Evolutionary conservation across 164 flowering plant species (phyloP).

Genomic region (Liriodendron chinense): DNA sequence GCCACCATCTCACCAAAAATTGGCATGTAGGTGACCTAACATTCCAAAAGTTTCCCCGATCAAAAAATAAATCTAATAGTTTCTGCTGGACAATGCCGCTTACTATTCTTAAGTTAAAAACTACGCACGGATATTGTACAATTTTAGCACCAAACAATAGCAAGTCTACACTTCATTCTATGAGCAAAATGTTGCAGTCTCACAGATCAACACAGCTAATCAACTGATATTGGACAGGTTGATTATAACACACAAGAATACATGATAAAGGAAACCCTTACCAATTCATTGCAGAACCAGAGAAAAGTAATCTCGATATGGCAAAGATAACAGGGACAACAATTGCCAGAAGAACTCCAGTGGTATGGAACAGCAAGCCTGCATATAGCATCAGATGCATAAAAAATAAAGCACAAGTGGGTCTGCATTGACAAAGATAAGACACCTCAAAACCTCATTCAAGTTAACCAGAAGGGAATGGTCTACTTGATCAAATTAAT

Average conservation of each 20-base stretch:
- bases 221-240: not conserved
- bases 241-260: not conserved
- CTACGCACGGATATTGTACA: no score
- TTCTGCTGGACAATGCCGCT: no score
- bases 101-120: no score
- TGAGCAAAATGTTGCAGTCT: not conserved
- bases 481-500: not conserved
- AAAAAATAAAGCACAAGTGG: not conserved
- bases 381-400: constrained; percentile 19
- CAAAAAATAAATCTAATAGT: no score
- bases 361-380: constrained; percentile 68
- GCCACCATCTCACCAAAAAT: no score
- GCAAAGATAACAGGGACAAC: constrained; percentile 64
- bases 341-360: constrained; percentile 59
- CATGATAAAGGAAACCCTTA: constrained; percentile 24
- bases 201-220: not conserved
- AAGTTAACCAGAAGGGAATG: not conserved
- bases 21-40: no score
- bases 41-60: no score
- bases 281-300: constrained; percentile 84
- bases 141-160: no score
- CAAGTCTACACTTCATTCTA: no score
- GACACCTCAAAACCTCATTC: not conserved
- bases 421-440: not conserved
- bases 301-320: constrained; percentile 59